These are phyloP conservation scores for Vigna unguiculata DNA, from an alignment of 306 rosid species.

Conservation along the genomic window DNA sequence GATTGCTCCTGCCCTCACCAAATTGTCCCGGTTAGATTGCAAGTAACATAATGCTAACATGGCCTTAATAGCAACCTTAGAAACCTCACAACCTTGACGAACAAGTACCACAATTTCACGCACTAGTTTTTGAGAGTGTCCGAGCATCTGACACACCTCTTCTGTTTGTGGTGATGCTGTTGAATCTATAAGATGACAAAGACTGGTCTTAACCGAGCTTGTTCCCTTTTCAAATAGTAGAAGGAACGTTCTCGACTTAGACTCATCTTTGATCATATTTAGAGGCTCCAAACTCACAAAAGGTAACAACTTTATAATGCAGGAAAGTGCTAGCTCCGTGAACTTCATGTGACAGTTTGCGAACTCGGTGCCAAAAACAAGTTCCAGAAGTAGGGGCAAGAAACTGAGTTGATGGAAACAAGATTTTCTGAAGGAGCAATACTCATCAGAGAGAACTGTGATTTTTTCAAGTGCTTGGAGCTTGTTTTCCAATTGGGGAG, in stretches of 20 bases:
- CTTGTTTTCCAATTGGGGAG: conserved; percentile 54
- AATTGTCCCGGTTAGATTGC: conserved; percentile 57
- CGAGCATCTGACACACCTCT: conserved; percentile 55
- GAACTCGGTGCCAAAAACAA: conserved; percentile 53
- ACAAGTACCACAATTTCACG: conserved; percentile 51
- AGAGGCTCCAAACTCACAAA: conserved; percentile 56
- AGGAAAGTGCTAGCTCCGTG: conserved; percentile 66
- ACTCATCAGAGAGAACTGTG: conserved; percentile 57
- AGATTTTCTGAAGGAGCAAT: conserved; percentile 54
- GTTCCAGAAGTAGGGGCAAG: conserved; percentile 73
- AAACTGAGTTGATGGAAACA: conserved; percentile 66
- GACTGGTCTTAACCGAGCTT: conserved; percentile 53
- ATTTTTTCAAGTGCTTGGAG: conserved; percentile 65
- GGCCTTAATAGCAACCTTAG: conserved; percentile 71
- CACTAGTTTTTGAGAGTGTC: conserved; percentile 54
- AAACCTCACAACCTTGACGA: conserved; percentile 46
- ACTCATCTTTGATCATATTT: conserved; percentile 62
- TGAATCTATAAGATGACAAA: conserved; percentile 67
- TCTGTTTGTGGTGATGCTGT: conserved; percentile 57
- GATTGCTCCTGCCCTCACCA: conserved; percentile 64
- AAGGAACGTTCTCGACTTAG: conserved; percentile 48
- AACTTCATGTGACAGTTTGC: conserved; percentile 48
- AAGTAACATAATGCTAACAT: conserved; percentile 60
- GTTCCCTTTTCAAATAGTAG: conserved; percentile 62
- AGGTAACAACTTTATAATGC: conserved; percentile 58